Percentiles rank a stretch among this genome's conserved stretches.
These are phyloP conservation scores for Fusarium domesticum DNA, from an alignment of 2,329 filamentous ascomycete species.

Conservation along the genomic window DNA sequence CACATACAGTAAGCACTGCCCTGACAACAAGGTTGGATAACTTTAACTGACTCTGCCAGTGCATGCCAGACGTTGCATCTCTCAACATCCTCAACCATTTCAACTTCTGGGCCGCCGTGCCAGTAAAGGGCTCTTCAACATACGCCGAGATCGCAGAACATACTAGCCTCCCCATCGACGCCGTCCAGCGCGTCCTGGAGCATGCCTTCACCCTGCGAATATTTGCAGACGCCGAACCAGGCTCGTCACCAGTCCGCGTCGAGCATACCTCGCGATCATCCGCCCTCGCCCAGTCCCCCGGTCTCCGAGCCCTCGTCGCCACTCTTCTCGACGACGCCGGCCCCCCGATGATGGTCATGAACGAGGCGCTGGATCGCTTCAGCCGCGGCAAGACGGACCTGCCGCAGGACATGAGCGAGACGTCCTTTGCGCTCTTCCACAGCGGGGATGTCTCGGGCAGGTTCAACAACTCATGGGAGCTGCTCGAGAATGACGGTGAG, in stretches of 20 bases:
- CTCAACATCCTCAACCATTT: conserved; percentile 51
- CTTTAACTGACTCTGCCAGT: not conserved
- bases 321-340: conserved; percentile 39
- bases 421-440: conserved; percentile 38
- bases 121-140: conserved; percentile 44
- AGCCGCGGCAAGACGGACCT: conserved; percentile 31
- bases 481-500: conserved; percentile 39
- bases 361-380: conserved; percentile 33
- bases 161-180: conserved; percentile 38
- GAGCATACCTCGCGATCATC: conserved; percentile 40
- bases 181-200: conserved; percentile 38
- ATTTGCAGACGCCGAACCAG: conserved; percentile 27
- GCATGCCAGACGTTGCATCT: conserved; percentile 27
- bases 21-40: not conserved
- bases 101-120: conserved; percentile 51
- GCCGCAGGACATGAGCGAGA: conserved; percentile 35
- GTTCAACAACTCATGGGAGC: conserved; percentile 38
- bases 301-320: conserved; percentile 36
- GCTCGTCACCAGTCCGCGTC: conserved; percentile 27
- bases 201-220: conserved; percentile 40
- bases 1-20: conserved; percentile 35
- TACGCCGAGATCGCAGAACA: conserved; percentile 39
- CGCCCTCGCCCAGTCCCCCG: conserved; percentile 33
- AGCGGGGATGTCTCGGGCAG: conserved; percentile 16
- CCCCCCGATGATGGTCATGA: conserved; percentile 36